phyloP scores from a whole-genome alignment of 768 basidiomycete species.

The Suillus fuscotomentosus region DNA sequence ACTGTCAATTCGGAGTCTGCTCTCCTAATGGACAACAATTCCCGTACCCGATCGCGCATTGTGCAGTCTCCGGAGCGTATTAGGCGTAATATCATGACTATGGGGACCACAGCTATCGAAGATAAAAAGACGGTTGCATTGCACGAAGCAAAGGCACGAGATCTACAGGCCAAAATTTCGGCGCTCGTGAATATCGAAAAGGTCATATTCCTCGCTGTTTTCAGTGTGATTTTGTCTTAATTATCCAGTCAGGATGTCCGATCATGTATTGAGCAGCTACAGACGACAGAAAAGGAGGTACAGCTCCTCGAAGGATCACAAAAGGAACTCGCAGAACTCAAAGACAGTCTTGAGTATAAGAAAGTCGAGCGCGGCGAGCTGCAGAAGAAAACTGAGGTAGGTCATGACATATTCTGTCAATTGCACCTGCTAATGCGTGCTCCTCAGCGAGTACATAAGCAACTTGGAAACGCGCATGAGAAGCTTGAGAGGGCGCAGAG shows the following conservation, averaged over 20 bases:
- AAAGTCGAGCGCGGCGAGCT: constrained; percentile 74
- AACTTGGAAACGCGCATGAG: constrained; percentile 77
- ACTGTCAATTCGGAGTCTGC: constrained; percentile 59
- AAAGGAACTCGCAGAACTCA: constrained; percentile 67
- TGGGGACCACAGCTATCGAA: constrained; percentile 63
- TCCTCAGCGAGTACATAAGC: constrained; percentile 73
- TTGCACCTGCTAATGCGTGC: background rate
- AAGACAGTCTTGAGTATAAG: constrained; percentile 68
- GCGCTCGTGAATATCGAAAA: constrained; percentile 74
- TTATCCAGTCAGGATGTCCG: constrained; percentile 57
- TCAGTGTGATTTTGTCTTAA: constrained; percentile 10
- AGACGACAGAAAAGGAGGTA: constrained; percentile 68
- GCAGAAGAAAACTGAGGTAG: constrained; percentile 64
- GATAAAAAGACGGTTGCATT: constrained; percentile 66
- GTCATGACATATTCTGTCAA: constrained; percentile 10
- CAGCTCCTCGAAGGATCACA: constrained; percentile 59
- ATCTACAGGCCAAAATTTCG: constrained; percentile 72
- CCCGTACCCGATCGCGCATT: constrained; percentile 67
- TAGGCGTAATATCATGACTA: constrained; percentile 75
- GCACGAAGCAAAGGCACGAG: constrained; percentile 74
- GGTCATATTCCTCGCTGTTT: constrained; percentile 33
- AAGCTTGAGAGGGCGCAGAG: constrained; percentile 78
- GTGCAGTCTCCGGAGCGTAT: constrained; percentile 93
- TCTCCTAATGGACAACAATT: constrained; percentile 57
- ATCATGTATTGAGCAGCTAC: constrained; percentile 71